Percentiles rank a stretch among this genome's conserved stretches.
Conservation (phyloP, 2,329 filamentous ascomycete species). For the Pseudogymnoascus sp. region DNA sequence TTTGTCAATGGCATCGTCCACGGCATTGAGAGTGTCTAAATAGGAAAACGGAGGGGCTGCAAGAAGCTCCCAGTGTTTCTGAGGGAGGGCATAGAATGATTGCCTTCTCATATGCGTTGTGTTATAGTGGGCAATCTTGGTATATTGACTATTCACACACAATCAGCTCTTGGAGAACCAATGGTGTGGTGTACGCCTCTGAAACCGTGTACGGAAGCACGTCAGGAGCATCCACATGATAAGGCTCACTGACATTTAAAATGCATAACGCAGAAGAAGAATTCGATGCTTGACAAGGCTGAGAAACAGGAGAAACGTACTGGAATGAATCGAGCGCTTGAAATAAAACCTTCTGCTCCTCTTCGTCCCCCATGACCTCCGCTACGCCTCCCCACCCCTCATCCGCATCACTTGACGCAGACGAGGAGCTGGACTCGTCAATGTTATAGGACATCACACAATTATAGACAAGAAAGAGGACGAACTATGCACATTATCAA, state of each 20-base stretch:
- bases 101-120: conserved; percentile 85
- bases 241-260: background rate
- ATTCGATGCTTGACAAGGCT: background rate
- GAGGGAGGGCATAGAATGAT: conserved; percentile 86
- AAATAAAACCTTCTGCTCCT: conserved; percentile 75
- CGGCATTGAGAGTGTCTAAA: conserved; percentile 66
- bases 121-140: conserved; percentile 78
- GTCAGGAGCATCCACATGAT: conserved; percentile 6
- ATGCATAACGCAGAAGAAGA: background rate
- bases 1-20: conserved; percentile 81
- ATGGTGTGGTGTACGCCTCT: background rate
- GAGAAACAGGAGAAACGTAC: conserved; percentile 45
- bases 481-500: conserved; percentile 4
- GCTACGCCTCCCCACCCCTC: conserved; percentile 1
- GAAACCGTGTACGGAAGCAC: conserved; percentile 9
- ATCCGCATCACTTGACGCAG: background rate
- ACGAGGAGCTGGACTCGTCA: conserved; percentile 1
- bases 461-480: background rate
- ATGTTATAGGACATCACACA: conserved; percentile 3
- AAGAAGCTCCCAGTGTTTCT: conserved; percentile 76
- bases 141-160: conserved; percentile 61
- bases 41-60: conserved; percentile 76
- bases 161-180: background rate
- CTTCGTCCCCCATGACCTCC: conserved; percentile 55
- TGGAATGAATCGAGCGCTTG: conserved; percentile 82